These are phyloP conservation scores for Xylariaceae sp. DNA, from an alignment of 2,329 filamentous ascomycete species.

Conservation along the genomic window DNA sequence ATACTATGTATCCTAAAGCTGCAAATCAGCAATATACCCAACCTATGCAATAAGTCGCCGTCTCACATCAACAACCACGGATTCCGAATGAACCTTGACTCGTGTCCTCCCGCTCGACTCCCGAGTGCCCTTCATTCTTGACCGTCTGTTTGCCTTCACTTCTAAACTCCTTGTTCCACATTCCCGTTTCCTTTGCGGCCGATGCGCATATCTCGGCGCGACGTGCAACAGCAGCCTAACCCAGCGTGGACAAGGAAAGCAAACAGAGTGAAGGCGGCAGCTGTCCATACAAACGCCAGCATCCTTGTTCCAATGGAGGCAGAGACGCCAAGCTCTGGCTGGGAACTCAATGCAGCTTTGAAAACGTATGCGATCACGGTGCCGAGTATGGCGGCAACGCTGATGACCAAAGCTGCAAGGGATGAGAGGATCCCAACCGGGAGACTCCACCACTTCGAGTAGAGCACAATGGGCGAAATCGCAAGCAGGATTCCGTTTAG, in stretches of 20 bases:
- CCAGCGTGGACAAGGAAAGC: slow-evolving; percentile 69
- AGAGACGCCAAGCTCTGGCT: slow-evolving; percentile 69
- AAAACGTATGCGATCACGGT: slow-evolving; percentile 83
- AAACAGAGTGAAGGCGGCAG: slow-evolving; percentile 58
- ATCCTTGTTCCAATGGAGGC: slow-evolving; percentile 66
- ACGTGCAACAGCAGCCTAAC: slow-evolving; percentile 71
- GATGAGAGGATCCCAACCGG: slow-evolving; percentile 64
- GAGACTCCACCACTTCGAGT: slow-evolving; percentile 56
- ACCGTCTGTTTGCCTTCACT: slow-evolving; percentile 2
- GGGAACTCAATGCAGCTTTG: slow-evolving; percentile 65
- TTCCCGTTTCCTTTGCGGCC: slow-evolving; percentile 29
- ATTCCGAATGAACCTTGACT: background rate
- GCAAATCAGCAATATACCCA: background rate
- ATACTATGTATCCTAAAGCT: no score
- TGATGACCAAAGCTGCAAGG: slow-evolving; percentile 60
- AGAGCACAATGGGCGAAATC: slow-evolving; percentile 51
- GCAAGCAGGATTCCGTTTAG: slow-evolving; percentile 70
- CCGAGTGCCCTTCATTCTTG: background rate
- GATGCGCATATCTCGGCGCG: slow-evolving; percentile 46
- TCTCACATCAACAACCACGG: background rate
- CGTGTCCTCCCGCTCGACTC: background rate
- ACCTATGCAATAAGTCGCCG: background rate
- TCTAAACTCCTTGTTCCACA: slow-evolving; percentile 9
- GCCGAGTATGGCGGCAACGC: slow-evolving; percentile 66
- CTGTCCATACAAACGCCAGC: slow-evolving; percentile 89